Evolutionary conservation across 768 basidiomycete genomes (phyloP).

Genomic region (Termitomyces bulborhizus): DNA sequence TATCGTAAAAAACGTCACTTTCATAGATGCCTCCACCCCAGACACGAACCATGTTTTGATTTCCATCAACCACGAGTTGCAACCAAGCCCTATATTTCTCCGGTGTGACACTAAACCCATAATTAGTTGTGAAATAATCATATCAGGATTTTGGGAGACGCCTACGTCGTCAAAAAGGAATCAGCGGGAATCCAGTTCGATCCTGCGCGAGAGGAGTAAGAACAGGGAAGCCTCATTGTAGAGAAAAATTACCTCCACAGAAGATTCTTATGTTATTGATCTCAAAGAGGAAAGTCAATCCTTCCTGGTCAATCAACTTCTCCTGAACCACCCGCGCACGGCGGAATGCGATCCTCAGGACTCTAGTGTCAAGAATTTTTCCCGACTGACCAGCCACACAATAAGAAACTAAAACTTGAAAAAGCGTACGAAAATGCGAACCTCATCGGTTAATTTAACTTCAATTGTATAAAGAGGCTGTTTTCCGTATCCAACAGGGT

Average conservation of each 20-base stretch:
- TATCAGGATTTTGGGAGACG: constrained; percentile 3
- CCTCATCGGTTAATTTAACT: constrained; percentile 48
- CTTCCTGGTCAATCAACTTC: constrained; percentile 67
- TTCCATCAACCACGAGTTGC: constrained; percentile 78
- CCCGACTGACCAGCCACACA: constrained; percentile 32
- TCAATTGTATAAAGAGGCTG: constrained; percentile 73
- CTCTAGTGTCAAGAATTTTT: constrained; percentile 44
- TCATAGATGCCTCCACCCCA: constrained; percentile 97
- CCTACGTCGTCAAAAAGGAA: constrained; percentile 79
- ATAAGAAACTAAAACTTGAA: background rate
- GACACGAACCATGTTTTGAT: constrained; percentile 88
- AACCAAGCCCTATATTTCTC: constrained; percentile 76
- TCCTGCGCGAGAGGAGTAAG: constrained; percentile 29
- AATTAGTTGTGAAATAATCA: background rate
- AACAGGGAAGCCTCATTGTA: background rate
- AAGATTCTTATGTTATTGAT: constrained; percentile 87
- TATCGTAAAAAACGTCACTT: constrained; percentile 74
- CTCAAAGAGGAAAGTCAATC: constrained; percentile 84
- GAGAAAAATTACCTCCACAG: constrained; percentile 56
- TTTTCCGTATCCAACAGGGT: constrained; percentile 74
- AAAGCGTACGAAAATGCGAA: constrained; percentile 19
- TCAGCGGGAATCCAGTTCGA: constrained; percentile 96
- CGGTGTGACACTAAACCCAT: constrained; percentile 30
- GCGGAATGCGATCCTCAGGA: constrained; percentile 70
- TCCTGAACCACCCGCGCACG: constrained; percentile 77